Percentiles rank a stretch among this genome's conserved stretches.
These are phyloP conservation scores for Colletotrichum sp. DNA, from an alignment of 2,329 filamentous ascomycete genomes.

Conservation along the genomic window DNA sequence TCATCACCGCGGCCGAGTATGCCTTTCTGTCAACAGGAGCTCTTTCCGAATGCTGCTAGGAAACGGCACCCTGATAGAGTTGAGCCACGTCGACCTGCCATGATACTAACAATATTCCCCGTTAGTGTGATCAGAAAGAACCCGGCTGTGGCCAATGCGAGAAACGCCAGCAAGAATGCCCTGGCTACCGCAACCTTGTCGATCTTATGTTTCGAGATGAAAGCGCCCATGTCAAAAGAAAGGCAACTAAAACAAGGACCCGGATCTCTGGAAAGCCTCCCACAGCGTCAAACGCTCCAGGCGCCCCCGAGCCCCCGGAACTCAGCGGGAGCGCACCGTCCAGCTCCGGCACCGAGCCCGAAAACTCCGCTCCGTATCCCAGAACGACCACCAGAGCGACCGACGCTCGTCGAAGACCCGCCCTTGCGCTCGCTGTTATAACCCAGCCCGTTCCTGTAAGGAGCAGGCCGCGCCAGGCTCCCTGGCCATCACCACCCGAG, in stretches of 20 bases:
- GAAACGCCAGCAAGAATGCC: slow-evolving; percentile 55
- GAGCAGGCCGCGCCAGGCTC: background rate
- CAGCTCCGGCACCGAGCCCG: background rate
- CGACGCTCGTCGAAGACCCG: background rate
- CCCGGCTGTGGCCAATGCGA: slow-evolving; percentile 60
- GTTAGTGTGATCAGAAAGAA: slow-evolving; percentile 57
- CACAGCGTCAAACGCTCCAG: slow-evolving; percentile 10
- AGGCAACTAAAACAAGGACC: slow-evolving; percentile 44
- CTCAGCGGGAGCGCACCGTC: background rate
- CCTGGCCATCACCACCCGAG: background rate
- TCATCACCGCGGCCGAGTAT: background rate
- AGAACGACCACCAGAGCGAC: background rate
- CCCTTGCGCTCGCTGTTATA: slow-evolving; percentile 15
- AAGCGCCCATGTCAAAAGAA: slow-evolving; percentile 59
- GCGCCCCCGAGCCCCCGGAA: background rate
- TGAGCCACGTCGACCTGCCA: background rate
- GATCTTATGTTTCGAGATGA: slow-evolving; percentile 65
- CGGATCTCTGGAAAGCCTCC: slow-evolving; percentile 27
- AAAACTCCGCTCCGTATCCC: background rate
- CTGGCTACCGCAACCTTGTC: slow-evolving; percentile 59
- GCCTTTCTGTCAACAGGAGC: background rate
- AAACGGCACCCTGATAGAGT: background rate
- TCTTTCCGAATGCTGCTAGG: background rate
- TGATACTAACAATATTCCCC: background rate
- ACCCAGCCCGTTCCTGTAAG: slow-evolving; percentile 15